A percentile compares a stretch with the other conserved stretches of the same genome.
phyloP scores from a whole-genome alignment of 2,329 filamentous ascomycete species.

The Parasarocladium wereldwijsianum region DNA sequence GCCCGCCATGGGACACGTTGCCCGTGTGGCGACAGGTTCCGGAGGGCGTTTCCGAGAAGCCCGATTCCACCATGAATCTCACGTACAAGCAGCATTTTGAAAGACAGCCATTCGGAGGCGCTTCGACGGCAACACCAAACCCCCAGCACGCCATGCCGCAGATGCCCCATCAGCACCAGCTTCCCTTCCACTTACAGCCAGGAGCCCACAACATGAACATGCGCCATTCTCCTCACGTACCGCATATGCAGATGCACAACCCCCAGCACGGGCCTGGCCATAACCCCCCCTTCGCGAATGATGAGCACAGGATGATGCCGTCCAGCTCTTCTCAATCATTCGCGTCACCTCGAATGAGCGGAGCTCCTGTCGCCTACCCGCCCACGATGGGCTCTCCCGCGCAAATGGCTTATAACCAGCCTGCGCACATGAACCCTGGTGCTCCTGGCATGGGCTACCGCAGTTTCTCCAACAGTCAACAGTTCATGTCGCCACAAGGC shows the following conservation, averaged over 20 bases:
- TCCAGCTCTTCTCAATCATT: slow-evolving; percentile 73
- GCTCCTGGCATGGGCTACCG: slow-evolving; percentile 57
- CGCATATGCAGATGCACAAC: slow-evolving; percentile 61
- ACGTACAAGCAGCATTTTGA: slow-evolving; percentile 75
- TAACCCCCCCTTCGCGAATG: slow-evolving; percentile 54
- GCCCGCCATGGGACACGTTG: slow-evolving; percentile 67
- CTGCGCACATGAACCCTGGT: slow-evolving; percentile 55
- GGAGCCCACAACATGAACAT: slow-evolving; percentile 52
- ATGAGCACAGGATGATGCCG: slow-evolving; percentile 81
- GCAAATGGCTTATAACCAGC: slow-evolving; percentile 58
- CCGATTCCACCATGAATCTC: slow-evolving; percentile 45
- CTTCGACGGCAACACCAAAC: slow-evolving; percentile 52
- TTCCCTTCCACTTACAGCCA: slow-evolving; percentile 72
- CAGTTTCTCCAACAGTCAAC: slow-evolving; percentile 53
- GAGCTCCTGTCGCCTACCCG: slow-evolving; percentile 59
- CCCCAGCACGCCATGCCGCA: slow-evolving; percentile 56
- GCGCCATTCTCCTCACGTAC: slow-evolving; percentile 59
- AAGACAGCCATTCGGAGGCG: slow-evolving; percentile 38
- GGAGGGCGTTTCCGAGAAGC: slow-evolving; percentile 60
- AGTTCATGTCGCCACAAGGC: slow-evolving; percentile 58
- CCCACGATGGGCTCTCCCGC: slow-evolving; percentile 53
- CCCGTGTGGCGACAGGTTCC: slow-evolving; percentile 69
- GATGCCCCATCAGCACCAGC: slow-evolving; percentile 68
- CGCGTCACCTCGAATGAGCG: slow-evolving; percentile 66
- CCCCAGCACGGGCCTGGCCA: slow-evolving; percentile 56